Evolutionary conservation across 257 asterid species (phyloP).

Genomic region (Linaria vulgaris): DNA sequence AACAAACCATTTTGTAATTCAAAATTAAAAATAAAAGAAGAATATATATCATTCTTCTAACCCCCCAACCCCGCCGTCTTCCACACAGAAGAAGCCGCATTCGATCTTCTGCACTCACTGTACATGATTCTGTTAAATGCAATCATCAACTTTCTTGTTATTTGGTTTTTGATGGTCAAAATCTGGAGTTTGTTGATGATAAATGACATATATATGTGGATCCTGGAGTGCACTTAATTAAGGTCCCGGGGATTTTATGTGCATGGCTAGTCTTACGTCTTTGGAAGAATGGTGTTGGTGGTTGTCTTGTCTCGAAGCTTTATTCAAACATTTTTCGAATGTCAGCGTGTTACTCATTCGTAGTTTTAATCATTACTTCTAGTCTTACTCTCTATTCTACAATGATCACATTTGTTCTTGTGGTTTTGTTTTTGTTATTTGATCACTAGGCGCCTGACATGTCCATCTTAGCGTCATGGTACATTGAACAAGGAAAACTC

Average conservation of each 20-base stretch:
- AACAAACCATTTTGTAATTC: too few relatives aligned
- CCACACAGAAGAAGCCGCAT: too few relatives aligned
- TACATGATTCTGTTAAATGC: too few relatives aligned
- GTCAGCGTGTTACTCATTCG: conserved; percentile 25
- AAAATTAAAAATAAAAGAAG: too few relatives aligned
- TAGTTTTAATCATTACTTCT: conserved; percentile 2
- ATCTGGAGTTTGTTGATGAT: conserved; percentile 88
- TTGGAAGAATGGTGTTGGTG: conserved; percentile 80
- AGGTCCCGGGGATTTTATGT: conserved; percentile 62
- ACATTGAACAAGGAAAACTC: conserved; percentile 53
- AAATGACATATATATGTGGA: conserved; percentile 63
- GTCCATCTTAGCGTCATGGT: conserved; percentile 86
- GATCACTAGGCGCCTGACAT: conserved; percentile 77
- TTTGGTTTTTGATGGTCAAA: conserved; percentile 26
- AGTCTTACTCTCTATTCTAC: conserved; percentile 10
- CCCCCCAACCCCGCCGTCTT: too few relatives aligned
- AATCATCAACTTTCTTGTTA: background rate
- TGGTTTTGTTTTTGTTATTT: conserved; percentile 24
- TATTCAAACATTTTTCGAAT: conserved; percentile 64
- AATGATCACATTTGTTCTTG: conserved; percentile 19
- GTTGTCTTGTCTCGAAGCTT: conserved; percentile 71
- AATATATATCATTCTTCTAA: too few relatives aligned
- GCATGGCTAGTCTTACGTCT: conserved; percentile 77
- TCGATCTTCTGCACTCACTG: too few relatives aligned
- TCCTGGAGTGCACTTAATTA: conserved; percentile 67